Base-by-base conservation (phyloP, 2,329 filamentous ascomycete species). In the Rosellinia necatrix region DNA sequence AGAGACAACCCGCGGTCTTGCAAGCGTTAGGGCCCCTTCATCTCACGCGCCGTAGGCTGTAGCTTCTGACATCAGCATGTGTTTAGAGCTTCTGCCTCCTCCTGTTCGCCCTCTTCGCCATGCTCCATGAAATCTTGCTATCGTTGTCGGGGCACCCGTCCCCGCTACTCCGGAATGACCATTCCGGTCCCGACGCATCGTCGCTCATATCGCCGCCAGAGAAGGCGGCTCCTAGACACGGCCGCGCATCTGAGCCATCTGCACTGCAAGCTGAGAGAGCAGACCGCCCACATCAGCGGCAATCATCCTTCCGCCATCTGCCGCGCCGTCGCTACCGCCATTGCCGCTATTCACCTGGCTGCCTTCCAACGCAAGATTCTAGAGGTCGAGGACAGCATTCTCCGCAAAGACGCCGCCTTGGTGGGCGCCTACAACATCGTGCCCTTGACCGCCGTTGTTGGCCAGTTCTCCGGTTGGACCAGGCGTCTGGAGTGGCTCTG, bases 71-170 rank as follows among this genome's bases (percentile, higher is more conserved):
- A 13, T 32, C 29, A 37, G 35, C 13, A 34, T 25, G 21, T 29
- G 34, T 21, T n/a, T 56, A 64, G 60, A 49, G 27, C 25, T 46
- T 63, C 27, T 56, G 65, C 38, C 53, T 50, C 55, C n/a, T 22
- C 46, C 5, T 34, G 30, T 7, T 40, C 47, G 5, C 40, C 46
- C 8, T 17, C 41, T 44, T 50, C 64, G 66, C 64, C 64, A 99
- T 99, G 94, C 90, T 99, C 74, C 94, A 97, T 84, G 94, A 99
- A 81, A 91, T 99, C 78, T 86, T 97, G 75, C 88, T 99, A 75
- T 93, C 92, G 73, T 87, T 97, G 75, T 96, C 92, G 68, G 93
- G 94, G 65, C 91, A 97, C 76, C 89, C 90, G 62, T 97, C 93
- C 63, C 89, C 92, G 64, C 84, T 97, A 70, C 89, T 97, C 77